Conservation (phyloP, 345 rosid genomes). For the Excoecaria agallocha region DNA sequence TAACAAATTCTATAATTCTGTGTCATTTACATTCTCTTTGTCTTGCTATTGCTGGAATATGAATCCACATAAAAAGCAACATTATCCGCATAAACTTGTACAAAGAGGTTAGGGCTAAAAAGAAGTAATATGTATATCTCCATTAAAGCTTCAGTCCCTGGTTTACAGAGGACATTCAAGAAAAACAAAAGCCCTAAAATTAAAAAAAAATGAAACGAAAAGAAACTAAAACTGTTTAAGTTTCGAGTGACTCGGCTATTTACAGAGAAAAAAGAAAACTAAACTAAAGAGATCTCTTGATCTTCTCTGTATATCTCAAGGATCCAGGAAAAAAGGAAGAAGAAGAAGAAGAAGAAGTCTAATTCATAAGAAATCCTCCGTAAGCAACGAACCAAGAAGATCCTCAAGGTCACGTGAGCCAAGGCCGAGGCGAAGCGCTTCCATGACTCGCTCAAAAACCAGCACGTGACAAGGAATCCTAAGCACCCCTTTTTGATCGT, state of each 20-base stretch:
- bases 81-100: no score
- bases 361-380: conserved; percentile 2
- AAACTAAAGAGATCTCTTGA: conserved; percentile 7
- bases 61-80: no score
- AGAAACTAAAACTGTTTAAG: background rate
- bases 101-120: background rate
- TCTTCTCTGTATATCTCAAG: background rate
- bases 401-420: conserved; percentile 55
- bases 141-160: conserved; percentile 11
- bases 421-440: conserved; percentile 72
- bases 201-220: no score
- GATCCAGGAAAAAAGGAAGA: background rate
- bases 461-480: conserved; percentile 86
- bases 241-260: background rate
- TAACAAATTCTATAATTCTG: background rate
- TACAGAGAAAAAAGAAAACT: background rate
- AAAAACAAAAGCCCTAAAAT: background rate
- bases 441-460: conserved; percentile 79
- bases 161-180: background rate
- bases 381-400: conserved; percentile 12
- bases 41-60: no score
- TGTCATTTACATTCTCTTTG: no score
- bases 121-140: background rate
- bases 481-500: conserved; percentile 86
- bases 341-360: background rate